Base-by-base conservation (phyloP, 2,329 filamentous ascomycete genomes). In the Blumeria graminis region DNA sequence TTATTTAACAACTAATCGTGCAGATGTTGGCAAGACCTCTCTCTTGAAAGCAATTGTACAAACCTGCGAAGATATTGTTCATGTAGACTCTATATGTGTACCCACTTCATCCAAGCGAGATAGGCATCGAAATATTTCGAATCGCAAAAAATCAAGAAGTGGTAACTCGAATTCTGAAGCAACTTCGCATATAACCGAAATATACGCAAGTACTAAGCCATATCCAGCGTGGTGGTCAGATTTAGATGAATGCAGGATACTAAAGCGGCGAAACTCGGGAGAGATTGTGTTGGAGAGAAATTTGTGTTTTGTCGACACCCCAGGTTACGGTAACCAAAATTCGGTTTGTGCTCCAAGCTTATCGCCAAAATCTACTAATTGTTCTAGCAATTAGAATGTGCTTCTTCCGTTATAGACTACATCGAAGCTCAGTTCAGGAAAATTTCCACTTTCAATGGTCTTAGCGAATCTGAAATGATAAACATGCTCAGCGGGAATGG, bases 151-250 rank as follows among this genome's bases (percentile, higher is more conserved):
- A 62, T 64, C 56, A 57, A 62, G 58, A 57, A 61, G 53, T 48
- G 60, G 60, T 13, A 58, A 57, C 39, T 56, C 59, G 18, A 61
- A 66, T 55, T 32, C 61, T 41, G 59, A 62, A 41, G 63, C 66
- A 22, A 73, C 71, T 16, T 60, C 60, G 51, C 63, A 69, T 39
- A 76, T 84, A 52, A 75, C 74, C 0, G 84, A 90, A 67, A 77
- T 86, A 22, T 82, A 82, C 66, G 85, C 84, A 53, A 90, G 85
- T 65, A 89, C 86, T 11, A 83, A 82, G 64, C 80, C 90, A 39
- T 93, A 90, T 67, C 89, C 90, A 0, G 73, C 81, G 57, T 96
- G 92, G 92, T 93, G 86, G 83, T 81, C 82, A 13, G 84, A 92
- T 64, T 68, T 86, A 53, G 82, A 89, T 56, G 79, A 83, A 59